Evolutionary conservation across 305 asterid genomes (phyloP), one percentile per base, ranked within the genome.

Genomic region (Rubia balearica): DNA sequence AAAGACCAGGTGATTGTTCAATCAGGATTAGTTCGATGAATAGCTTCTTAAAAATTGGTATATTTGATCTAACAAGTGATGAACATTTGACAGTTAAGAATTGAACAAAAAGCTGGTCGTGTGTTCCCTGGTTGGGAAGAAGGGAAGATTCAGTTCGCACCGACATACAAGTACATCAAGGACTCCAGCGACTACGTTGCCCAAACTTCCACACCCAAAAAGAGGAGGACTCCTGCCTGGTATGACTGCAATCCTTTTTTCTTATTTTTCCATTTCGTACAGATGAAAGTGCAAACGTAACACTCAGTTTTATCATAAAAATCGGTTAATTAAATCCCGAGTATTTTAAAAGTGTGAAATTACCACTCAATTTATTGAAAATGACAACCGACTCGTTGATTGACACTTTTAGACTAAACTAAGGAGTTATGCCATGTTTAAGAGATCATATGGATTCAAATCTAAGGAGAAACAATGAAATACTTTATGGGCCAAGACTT

Each of bases 161-260:
- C 98, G 69, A 92, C 98, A 1, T 92, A 92, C 75, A 92, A 92
- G 74, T 92, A 90, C 77, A 66, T 78, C 3, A 49, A 77, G 0
- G 85, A 92, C 74, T 90, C 98, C 21, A 88, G 87, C 67, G 65
- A 74, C 66, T 92, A 90, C 59, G 90, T 75, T 61, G 80, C 76
- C 22, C 96, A 87, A 56, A 81, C 84, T 7, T 71, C 85, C 12
- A 40, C 87, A 1, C 63, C 96, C 9, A 89, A 85, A 57, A 83
- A 76, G 38, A 90, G 84, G 2, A 83, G 98, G 17, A 88, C 89
- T 72, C 98, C 98, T 57, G 98, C 98, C 72, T 92, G 98, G 98
- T 92, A 85, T 69, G 73, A 70, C 67, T 62, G n/a, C 4, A 13
- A 8, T 51, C 3, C 61, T 0, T n/a, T 16, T 51, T 51, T 6